Base-by-base conservation (phyloP, 352 stramenopile species). In the Phytopythium kandeliae region DNA sequence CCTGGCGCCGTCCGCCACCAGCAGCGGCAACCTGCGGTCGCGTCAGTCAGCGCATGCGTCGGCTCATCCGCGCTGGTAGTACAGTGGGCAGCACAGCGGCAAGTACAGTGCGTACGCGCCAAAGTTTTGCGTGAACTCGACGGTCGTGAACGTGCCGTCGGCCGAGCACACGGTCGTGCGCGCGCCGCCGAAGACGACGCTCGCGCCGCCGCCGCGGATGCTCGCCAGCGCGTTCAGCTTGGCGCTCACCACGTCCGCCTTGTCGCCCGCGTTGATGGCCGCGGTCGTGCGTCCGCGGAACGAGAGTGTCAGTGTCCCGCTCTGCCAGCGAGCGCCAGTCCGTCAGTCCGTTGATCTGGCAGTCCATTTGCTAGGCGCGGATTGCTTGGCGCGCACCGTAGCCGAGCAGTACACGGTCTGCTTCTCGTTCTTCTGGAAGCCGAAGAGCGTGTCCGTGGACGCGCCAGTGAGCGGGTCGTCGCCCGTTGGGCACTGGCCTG, bases 91-190 rank as follows among this genome's bases (percentile, higher is more conserved):
- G n/a, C n/a, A n/a, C n/a, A 46, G 40, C 31, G 31, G 16, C 31
- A 16, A 16, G 9, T 10, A 9, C 28, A 31, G 28, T 8, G 58
- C 70, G 52, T 67, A 83, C 74, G 58, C 44, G 34, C 81, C 78
- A 64, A 90, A 92, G 56, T 89, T 68, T 55, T 92, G 81, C 15
- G 69, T 83, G 63, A 92, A 92, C 56, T 92, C 81, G 44, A 90
- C 59, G 21, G 77, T 87, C 45, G 83, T 71, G 46, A 80, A 83
- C 34, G 77, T 88, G 36, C 76, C 80, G 46, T 85, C 74, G 11
- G 78, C 63, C 38, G 67, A 74, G 62, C 80, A 92, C 40, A 84
- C 65, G 6, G 71, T 75, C 26, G 74, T 87, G 45, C 49, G 76
- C 21, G 54, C 74, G 40, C 78, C 76, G 15, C 63, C 64, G 48